Conservation (phyloP, 2,329 filamentous ascomycete species). For the Alternaria hordeiaustralica region DNA sequence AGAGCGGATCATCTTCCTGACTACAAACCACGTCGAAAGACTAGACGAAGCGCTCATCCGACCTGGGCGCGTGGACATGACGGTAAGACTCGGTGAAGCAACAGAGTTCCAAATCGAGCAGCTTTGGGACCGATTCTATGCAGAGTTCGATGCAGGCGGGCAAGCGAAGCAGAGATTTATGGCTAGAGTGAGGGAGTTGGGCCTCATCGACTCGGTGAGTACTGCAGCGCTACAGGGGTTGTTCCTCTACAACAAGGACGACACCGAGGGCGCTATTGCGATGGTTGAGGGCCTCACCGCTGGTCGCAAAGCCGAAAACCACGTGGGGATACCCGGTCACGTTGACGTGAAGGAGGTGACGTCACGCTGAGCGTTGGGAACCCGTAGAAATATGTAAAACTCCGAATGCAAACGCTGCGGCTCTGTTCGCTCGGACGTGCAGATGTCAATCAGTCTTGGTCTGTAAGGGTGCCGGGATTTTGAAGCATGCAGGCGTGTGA, state of each 20-base stretch:
- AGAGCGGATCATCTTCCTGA: slow-evolving; percentile 91
- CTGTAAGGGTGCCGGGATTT: not conserved
- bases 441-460: slow-evolving; percentile 2
- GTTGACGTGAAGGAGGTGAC: slow-evolving; percentile 32
- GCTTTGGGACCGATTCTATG: slow-evolving; percentile 96
- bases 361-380: not conserved
- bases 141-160: slow-evolving; percentile 73
- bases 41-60: slow-evolving; percentile 88
- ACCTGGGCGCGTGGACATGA: slow-evolving; percentile 93
- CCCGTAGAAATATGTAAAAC: slow-evolving; percentile 4
- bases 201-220: slow-evolving; percentile 75
- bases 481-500: slow-evolving; percentile 8
- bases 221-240: slow-evolving; percentile 92
- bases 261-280: slow-evolving; percentile 83
- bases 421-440: not conserved
- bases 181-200: slow-evolving; percentile 69
- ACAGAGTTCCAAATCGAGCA: slow-evolving; percentile 81
- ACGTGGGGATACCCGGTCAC: slow-evolving; percentile 42
- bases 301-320: slow-evolving; percentile 31
- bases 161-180: slow-evolving; percentile 73
- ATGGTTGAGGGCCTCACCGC: slow-evolving; percentile 71
- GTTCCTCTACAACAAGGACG: slow-evolving; percentile 93
- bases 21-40: slow-evolving; percentile 90
- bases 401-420: not conserved
- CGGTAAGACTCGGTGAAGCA: slow-evolving; percentile 85